Evolutionary conservation across 305 asterid species (phyloP).

Genomic region (Fraxinus angustifolia): DNA sequence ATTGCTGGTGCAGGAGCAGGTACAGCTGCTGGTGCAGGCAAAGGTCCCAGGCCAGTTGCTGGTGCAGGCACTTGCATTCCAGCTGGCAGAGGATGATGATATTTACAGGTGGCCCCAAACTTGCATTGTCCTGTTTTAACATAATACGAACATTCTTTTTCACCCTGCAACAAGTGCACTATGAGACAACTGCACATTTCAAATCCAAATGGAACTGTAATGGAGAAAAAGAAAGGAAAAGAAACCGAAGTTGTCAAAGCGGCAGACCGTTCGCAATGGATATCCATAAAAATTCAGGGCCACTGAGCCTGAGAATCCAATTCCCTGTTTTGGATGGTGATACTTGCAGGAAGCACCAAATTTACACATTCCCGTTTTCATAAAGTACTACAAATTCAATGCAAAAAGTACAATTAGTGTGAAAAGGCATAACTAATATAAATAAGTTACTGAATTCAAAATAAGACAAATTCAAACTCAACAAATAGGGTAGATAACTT

Average conservation of each 20-base stretch:
- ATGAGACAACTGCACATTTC: conserved; percentile 24
- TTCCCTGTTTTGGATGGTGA: conserved; percentile 89
- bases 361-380: conserved; percentile 84
- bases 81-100: conserved; percentile 85
- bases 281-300: conserved; percentile 59
- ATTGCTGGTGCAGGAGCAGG: conserved; percentile 44
- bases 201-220: conserved; percentile 5
- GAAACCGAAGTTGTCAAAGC: conserved; percentile 18
- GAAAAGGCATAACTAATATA: not conserved
- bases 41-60: conserved; percentile 42
- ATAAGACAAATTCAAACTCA: not conserved
- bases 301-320: conserved; percentile 54
- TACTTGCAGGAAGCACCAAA: conserved; percentile 93
- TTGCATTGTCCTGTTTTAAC: conserved; percentile 86
- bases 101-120: conserved; percentile 86
- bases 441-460: conserved; percentile 7
- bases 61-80: conserved; percentile 45
- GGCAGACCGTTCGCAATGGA: conserved; percentile 75
- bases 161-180: conserved; percentile 59
- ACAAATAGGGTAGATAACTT: not conserved
- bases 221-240: conserved; percentile 17
- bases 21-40: conserved; percentile 44
- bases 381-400: conserved; percentile 60
- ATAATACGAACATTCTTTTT: conserved; percentile 79
- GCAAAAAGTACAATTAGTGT: conserved; percentile 24